Conservation (phyloP, 1,284 basidiomycete genomes). For the Porodaedalea pini region DNA sequence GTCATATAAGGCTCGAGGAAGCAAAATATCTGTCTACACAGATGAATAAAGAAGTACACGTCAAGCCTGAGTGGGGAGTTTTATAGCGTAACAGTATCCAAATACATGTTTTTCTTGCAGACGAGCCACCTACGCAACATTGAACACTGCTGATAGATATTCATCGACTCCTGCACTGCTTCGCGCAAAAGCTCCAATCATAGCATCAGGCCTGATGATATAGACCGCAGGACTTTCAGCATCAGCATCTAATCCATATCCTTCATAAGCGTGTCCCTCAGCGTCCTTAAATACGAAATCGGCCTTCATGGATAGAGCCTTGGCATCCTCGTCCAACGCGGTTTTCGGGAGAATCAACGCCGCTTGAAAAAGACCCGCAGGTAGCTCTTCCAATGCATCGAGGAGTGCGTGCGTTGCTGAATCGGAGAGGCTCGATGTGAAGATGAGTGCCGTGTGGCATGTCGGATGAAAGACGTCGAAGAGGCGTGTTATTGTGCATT, state of each 20-base stretch:
- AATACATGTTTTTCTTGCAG: no score
- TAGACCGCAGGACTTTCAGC: slow-evolving; percentile 30
- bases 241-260: slow-evolving; percentile 31
- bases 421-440: background rate
- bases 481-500: slow-evolving; percentile 12
- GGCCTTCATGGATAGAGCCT: slow-evolving; percentile 5
- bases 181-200: slow-evolving; percentile 38
- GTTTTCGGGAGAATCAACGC: slow-evolving; percentile 9
- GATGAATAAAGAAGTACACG: no score
- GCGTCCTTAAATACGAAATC: slow-evolving; percentile 36
- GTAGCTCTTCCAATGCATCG: background rate
- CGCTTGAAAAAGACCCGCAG: slow-evolving; percentile 5
- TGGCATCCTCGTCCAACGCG: background rate
- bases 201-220: slow-evolving; percentile 39
- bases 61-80: no score
- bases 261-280: slow-evolving; percentile 34
- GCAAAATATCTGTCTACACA: no score
- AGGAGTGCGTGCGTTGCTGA: background rate
- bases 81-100: no score
- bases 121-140: no score
- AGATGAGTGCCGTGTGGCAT: slow-evolving; percentile 22
- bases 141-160: slow-evolving; percentile 31
- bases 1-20: no score
- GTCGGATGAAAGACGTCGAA: slow-evolving; percentile 22
- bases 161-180: slow-evolving; percentile 29